Base-by-base conservation (phyloP, 2,329 filamentous ascomycete species). In the Bipolaris bicolor region DNA sequence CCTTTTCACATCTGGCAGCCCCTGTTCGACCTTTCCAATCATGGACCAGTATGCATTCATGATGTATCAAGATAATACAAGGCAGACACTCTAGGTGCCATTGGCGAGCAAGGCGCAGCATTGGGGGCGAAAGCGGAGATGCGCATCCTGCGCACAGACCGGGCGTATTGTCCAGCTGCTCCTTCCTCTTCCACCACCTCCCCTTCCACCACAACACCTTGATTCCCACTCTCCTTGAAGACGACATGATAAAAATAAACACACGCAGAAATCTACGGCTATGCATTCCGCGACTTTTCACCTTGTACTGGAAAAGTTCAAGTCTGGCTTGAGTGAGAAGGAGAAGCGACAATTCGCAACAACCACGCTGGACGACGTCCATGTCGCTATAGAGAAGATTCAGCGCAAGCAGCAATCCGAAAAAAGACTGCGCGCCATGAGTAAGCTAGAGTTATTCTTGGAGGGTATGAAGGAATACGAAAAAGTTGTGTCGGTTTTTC, bases 401-500 rank as follows among this genome's bases (percentile, higher is more conserved):
- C 76, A 78, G 55, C 49, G 50, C n/a, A 52, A 67, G 10, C 74
- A 77, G 40, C 60, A 58, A 40, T 53, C 48, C 10, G 56, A 50
- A 4, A 64, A 60, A 31, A 61, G 48, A n/a, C 50, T 73, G 54
- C 60, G 63, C 52, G 69, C 73, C 50, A 60, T 77, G 52, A 63
- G 59, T 9, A 49, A 52, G n/a, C 58, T 49, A 16, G 46, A 66
- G 26, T 48, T 47, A 3, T 69, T 53, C 43, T 53, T 69, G 5
- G 67, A 76, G 50, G 70, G 71, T 0, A 76, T 79, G 73, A 54
- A 74, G 3, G 71, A 78, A 41, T 78, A 73, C 48, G 70, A 69
- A 5, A 72, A 76, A 49, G 62, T 77, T 1, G 64, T 76, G 6
- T 71, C 77, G 29, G 65, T 75, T 1, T 77, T 76, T 57, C 40